Conservation (phyloP, 306 rosid species). For the Canavalia ensiformis region DNA sequence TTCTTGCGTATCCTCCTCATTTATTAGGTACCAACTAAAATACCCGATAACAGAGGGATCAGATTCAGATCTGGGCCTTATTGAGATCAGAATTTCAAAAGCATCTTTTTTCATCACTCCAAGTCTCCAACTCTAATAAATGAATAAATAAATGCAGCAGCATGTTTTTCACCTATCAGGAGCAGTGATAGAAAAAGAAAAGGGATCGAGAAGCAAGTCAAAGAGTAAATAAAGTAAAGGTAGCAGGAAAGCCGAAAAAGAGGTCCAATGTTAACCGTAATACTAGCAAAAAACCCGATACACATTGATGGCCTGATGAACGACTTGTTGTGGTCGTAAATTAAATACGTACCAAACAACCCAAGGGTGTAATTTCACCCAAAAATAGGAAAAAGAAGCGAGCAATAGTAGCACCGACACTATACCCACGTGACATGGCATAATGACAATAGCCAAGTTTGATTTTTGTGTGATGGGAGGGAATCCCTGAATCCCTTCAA, state of each 20-base stretch:
- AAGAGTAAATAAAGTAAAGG: slow-evolving; percentile 16
- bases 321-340: background rate
- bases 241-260: slow-evolving; percentile 1
- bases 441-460: slow-evolving; percentile 35
- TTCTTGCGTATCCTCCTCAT: slow-evolving; percentile 31
- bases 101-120: slow-evolving; percentile 33
- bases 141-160: slow-evolving; percentile 43
- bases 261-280: background rate
- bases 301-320: slow-evolving; percentile 21
- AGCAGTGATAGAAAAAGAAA: slow-evolving; percentile 32
- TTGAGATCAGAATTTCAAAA: slow-evolving; percentile 38
- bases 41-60: slow-evolving; percentile 3
- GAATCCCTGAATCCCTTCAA: slow-evolving; percentile 30
- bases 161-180: slow-evolving; percentile 47
- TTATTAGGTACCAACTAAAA: slow-evolving; percentile 41
- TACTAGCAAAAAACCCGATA: background rate
- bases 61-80: slow-evolving; percentile 11
- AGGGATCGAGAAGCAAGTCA: background rate
- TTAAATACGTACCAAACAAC: slow-evolving; percentile 16
- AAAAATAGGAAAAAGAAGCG: background rate
- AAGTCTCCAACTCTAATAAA: slow-evolving; percentile 33
- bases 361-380: slow-evolving; percentile 14
- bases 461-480: slow-evolving; percentile 32
- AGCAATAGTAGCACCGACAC: slow-evolving; percentile 63
- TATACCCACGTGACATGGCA: slow-evolving; percentile 57